Base-by-base conservation (phyloP, 495 filamentous ascomycete species). In the Podospora appendiculata region DNA sequence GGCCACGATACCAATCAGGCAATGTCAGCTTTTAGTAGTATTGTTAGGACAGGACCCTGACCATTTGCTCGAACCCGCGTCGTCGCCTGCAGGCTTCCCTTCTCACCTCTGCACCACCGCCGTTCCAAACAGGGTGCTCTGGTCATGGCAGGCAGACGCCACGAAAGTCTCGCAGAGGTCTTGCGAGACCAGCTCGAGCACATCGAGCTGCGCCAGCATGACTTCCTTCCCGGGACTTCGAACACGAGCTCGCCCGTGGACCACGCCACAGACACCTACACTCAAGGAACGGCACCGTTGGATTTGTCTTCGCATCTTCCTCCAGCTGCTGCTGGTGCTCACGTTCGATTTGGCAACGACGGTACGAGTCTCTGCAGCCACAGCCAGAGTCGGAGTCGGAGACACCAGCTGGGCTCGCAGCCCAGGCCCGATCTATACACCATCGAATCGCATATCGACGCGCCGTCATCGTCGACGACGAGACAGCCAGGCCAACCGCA, bases 401-500 rank as follows among this genome's bases (percentile, higher is more conserved):
- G 14, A 45, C 41, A 50, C 1, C 56, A 19, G 32, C 54, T 48
- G 4, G 34, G 48, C 8, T 38, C 55, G 46, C 44, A 25, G 12
- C 25, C 45, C 32, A 52, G 51, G 10, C 53, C 61, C 1, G 55
- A 50, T 9, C 58, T 66, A 8, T 65, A 65, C 53, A 65, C 64
- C 6, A 62, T 64, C 51, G 48, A 63, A 32, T 67, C 66, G 7
- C 55, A 63, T 14, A 54, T 44, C 40, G 50, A 51, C 1, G 45
- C 41, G 10, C 25, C 40, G 5, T 51, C 54, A 8, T 51, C 48
- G 14, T 48, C 57, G 33, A 39, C 48, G 14, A 46, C 57, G 39
- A 39, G 12, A 25, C 47, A 54, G 12, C 38, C 17, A 12, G 39
- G 18, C 14, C 54, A 25, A 19, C 7, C 2, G 19, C 47, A 32